Evolutionary conservation across 1,139 yeast genomes (phyloP).

Genomic region (Scheffersomyces quercinus): DNA sequence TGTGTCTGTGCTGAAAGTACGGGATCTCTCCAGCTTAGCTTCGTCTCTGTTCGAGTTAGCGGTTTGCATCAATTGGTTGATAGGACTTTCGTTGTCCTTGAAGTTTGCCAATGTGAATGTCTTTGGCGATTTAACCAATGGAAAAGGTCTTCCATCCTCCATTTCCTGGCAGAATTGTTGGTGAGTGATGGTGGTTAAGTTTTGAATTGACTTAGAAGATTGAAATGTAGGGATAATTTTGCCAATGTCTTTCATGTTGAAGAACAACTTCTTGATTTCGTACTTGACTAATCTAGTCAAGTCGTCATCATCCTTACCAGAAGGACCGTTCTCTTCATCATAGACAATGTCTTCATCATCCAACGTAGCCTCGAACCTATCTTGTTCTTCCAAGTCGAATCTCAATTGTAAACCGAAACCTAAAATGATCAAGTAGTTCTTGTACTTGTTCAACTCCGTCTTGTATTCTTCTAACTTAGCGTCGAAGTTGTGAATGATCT

Average conservation of each 20-base stretch:
- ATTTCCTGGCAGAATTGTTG: conserved; percentile 6
- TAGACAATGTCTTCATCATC: conserved; percentile 4
- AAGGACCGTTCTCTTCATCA: conserved; percentile 5
- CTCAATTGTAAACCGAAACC: conserved; percentile 52
- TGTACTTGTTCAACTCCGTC: conserved; percentile 46
- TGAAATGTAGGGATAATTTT: conserved; percentile 41
- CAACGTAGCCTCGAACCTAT: conserved; percentile 13
- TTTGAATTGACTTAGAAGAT: conserved; percentile 33
- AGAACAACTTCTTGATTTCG: conserved; percentile 39
- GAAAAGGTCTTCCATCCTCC: conserved; percentile 14
- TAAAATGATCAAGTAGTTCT: conserved; percentile 45
- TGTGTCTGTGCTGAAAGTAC: conserved; percentile 36
- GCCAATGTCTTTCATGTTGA: conserved; percentile 36
- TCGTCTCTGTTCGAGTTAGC: conserved; percentile 14
- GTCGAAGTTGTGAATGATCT: conserved; percentile 40
- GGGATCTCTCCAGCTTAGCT: conserved; percentile 14
- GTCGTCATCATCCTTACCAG: conserved; percentile 22
- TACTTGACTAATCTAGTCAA: conserved; percentile 36
- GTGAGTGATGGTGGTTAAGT: conserved; percentile 19
- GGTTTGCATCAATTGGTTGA: conserved; percentile 35
- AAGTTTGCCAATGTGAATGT: conserved; percentile 41
- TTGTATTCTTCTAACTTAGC: conserved; percentile 43
- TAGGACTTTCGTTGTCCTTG: conserved; percentile 41
- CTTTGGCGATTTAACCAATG: conserved; percentile 46
- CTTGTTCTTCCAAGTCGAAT: conserved; percentile 42